Base-by-base conservation (phyloP, 2,329 filamentous ascomycete species). In the Boeremia lycopersici region DNA sequence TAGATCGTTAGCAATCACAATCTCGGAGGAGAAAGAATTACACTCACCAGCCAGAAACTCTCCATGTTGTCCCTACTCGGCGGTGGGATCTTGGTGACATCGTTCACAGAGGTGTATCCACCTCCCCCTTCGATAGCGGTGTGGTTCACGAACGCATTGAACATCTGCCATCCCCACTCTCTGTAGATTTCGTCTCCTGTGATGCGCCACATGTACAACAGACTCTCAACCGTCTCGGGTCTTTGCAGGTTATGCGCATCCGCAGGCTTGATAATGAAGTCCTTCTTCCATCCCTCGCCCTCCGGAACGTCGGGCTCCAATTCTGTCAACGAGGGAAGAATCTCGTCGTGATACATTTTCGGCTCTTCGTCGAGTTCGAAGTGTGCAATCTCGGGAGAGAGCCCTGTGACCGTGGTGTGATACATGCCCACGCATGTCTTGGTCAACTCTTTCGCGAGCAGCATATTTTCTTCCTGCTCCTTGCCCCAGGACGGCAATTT, bases 341-440 rank as follows among this genome's bases (percentile, higher is more conserved):
- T 75, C 25, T 83, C 81, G 1, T 65, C 55, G 28, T 52, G 53
- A 66, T 85, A 85, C 59, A 86, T 81, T 23, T 84, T 79, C 3
- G 91, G 88, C 2, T 89, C 88, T 29, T 86, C 78, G 64, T 86
- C 83, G 49, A 96, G 82, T 48, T 90, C 82, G 76, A 99, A 99
- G 77, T 96, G 90, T 0, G 91, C 90, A 68, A 99, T 99, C 77
- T 99, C 95, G 0, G 90, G 88, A 0, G 95, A 93, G n/a, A 99
- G 84, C 0, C 93, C 93, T 0, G 95, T 98, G 8, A 87, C 85
- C 70, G 93, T 97, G 66, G 83, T 88, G 71, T 91, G 89, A 79
- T 99, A 99, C 86, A 96, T 99, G 69, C 90, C 93, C 90, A 93
- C 97, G 81, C 95, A 99, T 1, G 95, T 98, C 57, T 96, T 93